Base-by-base conservation (phyloP, 768 basidiomycete species). In the Russula sp. region DNA sequence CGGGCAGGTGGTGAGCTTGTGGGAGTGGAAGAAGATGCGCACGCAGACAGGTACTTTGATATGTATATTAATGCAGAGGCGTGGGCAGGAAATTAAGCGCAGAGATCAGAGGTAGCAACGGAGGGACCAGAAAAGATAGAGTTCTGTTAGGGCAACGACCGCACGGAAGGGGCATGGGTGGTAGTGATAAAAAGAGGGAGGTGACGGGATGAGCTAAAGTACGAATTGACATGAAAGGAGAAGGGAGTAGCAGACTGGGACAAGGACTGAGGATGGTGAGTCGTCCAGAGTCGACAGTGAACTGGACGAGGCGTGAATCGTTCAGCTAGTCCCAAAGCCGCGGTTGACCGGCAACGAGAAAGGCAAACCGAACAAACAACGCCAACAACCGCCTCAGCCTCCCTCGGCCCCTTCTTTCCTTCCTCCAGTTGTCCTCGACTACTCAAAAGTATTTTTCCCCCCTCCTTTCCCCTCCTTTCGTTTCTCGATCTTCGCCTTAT, bases 271-370 rank as follows among this genome's bases (percentile, higher is more conserved):
- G 52, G 41, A 25, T 57, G 58, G 58, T 59, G 58, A 59, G 58
- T 59, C 41, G n/a, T 0, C 14, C 25, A 29, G 25, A 29, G 25
- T 7, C 10, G 13, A 0, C 36, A 18, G 13, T 36, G 36, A 13
- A 7, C 6, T 1, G 14, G 11, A n/a, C 7, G 32, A 25, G 32
- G 35, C 13, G 56, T 39, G n/a, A 42, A 39, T 9, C 13, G 72
- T 71, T 58, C 72, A 79, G 67, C 72, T 84, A 61, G 69, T 80
- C 69, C 81, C 82, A 72, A 79, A 76, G 72, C 82, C 81, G 35
- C 75, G 77, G 72, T 74, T 80, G 74, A 73, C 74, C 55, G 66
- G 72, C 25, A 29, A 29, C 25, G 25, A 29, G 67, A 64, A 61
- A 65, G 67, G 66, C 67, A 72, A 58, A 60, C 51, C 65, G 25